A percentile compares a stretch with the other conserved stretches of the same genome.
phyloP scores from a whole-genome alignment of 139 green algal species.

The Asterochloris erici region DNA sequence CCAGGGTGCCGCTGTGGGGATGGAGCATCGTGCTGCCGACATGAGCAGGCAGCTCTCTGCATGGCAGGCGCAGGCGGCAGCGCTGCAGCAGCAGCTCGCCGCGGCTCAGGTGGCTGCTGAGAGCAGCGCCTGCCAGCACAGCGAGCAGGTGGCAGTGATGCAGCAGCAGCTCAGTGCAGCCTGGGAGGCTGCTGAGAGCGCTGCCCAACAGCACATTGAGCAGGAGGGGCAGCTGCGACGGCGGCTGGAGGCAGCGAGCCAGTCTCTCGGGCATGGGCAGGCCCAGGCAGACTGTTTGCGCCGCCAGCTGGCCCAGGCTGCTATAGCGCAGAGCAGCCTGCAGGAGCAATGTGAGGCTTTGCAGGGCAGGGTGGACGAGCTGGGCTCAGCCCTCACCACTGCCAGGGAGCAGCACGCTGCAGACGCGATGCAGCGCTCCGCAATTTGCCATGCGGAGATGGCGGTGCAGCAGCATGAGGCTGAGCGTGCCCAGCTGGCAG shows the following conservation, averaged over 20 bases:
- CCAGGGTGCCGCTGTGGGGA: neutral
- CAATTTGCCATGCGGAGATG: neutral
- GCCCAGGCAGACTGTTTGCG: neutral
- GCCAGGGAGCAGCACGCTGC: neutral
- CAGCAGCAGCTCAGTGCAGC: constrained; percentile 3
- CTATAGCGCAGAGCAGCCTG: neutral
- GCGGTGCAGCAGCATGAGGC: constrained; percentile 4
- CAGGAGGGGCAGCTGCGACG: neutral
- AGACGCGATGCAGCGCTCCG: neutral
- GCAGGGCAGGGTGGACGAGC: neutral
- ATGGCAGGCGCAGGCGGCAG: neutral
- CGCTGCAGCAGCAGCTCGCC: neutral
- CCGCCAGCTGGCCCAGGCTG: constrained; percentile 5
- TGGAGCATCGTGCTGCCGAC: neutral
- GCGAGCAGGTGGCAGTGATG: neutral
- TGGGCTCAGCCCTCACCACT: neutral
- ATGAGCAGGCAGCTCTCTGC: neutral
- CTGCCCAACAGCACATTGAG: neutral
- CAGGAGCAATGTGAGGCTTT: neutral
- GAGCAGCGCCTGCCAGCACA: neutral
- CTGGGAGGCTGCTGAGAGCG: neutral
- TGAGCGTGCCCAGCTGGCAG: neutral
- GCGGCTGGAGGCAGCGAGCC: neutral
- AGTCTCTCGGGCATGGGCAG: neutral
- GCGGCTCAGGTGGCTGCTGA: neutral